Conservation (phyloP, 75 land plant genomes). For the Picea sitchensis region DNA sequence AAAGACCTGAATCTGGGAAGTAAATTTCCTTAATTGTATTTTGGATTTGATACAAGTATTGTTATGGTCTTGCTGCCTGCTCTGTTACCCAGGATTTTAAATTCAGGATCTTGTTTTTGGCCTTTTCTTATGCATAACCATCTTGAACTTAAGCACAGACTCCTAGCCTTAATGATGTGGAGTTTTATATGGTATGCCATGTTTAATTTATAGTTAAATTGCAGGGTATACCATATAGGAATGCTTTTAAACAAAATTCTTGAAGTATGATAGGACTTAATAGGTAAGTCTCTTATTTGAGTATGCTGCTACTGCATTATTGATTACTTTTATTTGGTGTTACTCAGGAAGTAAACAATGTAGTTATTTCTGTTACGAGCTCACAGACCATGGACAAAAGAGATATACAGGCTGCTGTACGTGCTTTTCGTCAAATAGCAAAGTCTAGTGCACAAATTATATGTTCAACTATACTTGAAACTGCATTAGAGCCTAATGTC, state of each 20-base stretch:
- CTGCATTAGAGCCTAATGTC: conserved; percentile 44
- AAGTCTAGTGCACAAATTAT: conserved; percentile 30
- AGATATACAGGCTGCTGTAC: conserved; percentile 34
- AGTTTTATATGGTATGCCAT: not conserved
- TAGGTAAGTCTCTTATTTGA: not conserved
- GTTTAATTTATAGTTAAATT: not conserved
- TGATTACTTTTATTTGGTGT: conserved; percentile 5
- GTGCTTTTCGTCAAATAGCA: conserved; percentile 30
- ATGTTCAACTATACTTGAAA: conserved; percentile 39
- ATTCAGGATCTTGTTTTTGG: not conserved
- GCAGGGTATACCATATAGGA: not conserved
- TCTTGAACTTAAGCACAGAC: not conserved
- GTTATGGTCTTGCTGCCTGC: not conserved
- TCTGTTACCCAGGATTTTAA: not conserved
- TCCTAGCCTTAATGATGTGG: not conserved
- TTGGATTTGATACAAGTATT: not conserved
- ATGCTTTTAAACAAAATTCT: not conserved
- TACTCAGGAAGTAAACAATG: conserved; percentile 39
- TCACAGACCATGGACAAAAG: conserved; percentile 17
- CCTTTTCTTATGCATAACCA: not conserved
- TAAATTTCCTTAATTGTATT: not conserved
- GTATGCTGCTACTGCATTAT: not conserved
- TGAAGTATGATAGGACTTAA: not conserved
- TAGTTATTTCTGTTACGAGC: conserved; percentile 49
- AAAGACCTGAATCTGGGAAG: not conserved